Evolutionary conservation across 1,139 yeast species (phyloP).

Genomic region (Cylindricascospora bacillispora): DNA sequence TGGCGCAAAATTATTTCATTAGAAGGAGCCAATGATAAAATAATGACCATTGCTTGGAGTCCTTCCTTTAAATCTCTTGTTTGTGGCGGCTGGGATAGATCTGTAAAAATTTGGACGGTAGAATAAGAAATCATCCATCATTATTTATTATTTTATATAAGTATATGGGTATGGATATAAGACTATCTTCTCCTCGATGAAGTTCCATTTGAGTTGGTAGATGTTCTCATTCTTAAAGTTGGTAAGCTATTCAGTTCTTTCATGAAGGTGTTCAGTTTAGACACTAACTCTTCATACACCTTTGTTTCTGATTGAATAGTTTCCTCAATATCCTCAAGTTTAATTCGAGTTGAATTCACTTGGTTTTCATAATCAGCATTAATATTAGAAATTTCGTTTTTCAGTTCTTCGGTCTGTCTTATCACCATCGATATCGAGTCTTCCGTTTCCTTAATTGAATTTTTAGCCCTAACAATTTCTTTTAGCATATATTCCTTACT

Average conservation of each 20-base stretch:
- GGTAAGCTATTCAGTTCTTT: conserved; percentile 13
- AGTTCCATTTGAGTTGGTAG: conserved; percentile 5
- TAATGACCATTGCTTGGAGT: conserved; percentile 55
- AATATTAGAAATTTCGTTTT: conserved; percentile 26
- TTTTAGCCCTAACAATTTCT: conserved; percentile 50
- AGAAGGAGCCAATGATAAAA: conserved; percentile 56
- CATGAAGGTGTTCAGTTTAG: conserved; percentile 9
- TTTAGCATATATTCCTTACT: conserved; percentile 56
- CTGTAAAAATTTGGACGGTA: conserved; percentile 56
- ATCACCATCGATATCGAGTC: conserved; percentile 22
- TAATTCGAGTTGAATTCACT: conserved; percentile 7
- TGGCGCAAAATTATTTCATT: conserved; percentile 51
- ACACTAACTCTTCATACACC: conserved; percentile 7
- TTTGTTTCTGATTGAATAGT: conserved; percentile 21
- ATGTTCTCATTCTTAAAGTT: conserved; percentile 15
- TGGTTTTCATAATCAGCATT: conserved; percentile 18
- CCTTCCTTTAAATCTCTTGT: conserved; percentile 33
- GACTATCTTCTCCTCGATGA: conserved; percentile 4
- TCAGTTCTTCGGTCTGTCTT: conserved; percentile 22
- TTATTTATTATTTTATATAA: neutral
- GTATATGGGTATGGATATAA: neutral
- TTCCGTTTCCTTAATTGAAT: conserved; percentile 42
- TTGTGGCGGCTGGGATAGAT: conserved; percentile 77
- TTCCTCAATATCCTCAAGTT: conserved; percentile 20
- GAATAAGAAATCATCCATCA: too few species aligned